Evolutionary conservation across 2,329 filamentous ascomycete genomes (phyloP).

Genomic region (Cadophora luteo-olivacea): DNA sequence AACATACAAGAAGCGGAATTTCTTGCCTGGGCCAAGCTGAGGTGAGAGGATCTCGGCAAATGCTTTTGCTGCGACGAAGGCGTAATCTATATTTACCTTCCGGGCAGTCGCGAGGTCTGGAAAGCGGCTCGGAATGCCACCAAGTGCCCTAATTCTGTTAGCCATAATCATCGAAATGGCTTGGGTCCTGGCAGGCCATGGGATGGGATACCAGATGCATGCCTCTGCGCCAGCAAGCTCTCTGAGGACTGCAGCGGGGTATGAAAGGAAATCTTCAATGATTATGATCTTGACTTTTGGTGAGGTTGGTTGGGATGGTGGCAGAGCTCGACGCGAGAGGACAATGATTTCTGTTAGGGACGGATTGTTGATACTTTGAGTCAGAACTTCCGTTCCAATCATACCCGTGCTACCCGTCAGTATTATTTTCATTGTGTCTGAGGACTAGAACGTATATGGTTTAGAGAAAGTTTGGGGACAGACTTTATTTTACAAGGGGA

Average conservation of each 20-base stretch:
- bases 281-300: conserved; percentile 39
- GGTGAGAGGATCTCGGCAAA: conserved; percentile 19
- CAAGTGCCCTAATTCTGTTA: conserved; percentile 8
- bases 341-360: conserved; percentile 59
- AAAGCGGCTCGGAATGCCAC: conserved; percentile 13
- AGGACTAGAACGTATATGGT: background rate
- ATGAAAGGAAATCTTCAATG: conserved; percentile 60
- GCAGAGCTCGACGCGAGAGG: conserved; percentile 55
- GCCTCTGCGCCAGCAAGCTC: conserved; percentile 29
- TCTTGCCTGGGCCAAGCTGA: conserved; percentile 26
- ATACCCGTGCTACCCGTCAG: conserved; percentile 63
- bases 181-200: background rate
- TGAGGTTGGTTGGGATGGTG: conserved; percentile 42
- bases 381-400: conserved; percentile 60
- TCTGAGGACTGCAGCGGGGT: conserved; percentile 41
- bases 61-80: conserved; percentile 15
- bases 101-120: conserved; percentile 10
- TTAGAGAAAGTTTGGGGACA: background rate
- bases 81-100: conserved; percentile 21
- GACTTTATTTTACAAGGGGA: too few species aligned
- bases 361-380: conserved; percentile 55
- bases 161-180: conserved; percentile 7
- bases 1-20: conserved; percentile 52
- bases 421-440: conserved; percentile 57
- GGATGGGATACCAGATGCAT: conserved; percentile 29